These are phyloP conservation scores for Pisolithus marmoratus DNA, from an alignment of 768 basidiomycete genomes.

Conservation along the genomic window DNA sequence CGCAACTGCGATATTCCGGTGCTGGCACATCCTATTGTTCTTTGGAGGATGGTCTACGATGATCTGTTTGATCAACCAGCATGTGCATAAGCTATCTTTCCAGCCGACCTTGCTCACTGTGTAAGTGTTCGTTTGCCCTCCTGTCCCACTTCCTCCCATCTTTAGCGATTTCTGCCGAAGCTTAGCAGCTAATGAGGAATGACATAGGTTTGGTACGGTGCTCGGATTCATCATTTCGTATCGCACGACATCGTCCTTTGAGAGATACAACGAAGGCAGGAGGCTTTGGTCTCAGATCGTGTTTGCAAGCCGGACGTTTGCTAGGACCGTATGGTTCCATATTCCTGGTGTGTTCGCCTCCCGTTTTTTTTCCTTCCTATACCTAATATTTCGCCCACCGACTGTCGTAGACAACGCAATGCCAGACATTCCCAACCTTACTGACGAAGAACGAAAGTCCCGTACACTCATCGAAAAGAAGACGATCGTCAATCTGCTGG, in stretches of 20 bases:
- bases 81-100: constrained; percentile 39
- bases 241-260: constrained; percentile 66
- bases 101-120: constrained; percentile 60
- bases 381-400: constrained; percentile 17
- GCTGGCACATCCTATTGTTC: constrained; percentile 54
- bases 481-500: constrained; percentile 59
- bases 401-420: constrained; percentile 16
- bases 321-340: constrained; percentile 65
- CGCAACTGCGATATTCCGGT: constrained; percentile 26
- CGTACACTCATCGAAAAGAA: constrained; percentile 61
- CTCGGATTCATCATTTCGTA: constrained; percentile 73
- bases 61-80: constrained; percentile 47
- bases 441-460: constrained; percentile 34
- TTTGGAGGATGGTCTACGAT: constrained; percentile 58
- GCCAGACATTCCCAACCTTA: constrained; percentile 13
- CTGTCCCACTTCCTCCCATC: not conserved
- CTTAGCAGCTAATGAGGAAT: constrained; percentile 18
- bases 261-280: constrained; percentile 73
- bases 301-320: constrained; percentile 46
- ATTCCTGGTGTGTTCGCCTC: constrained; percentile 44
- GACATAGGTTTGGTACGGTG: constrained; percentile 50
- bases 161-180: no score
- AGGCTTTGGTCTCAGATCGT: constrained; percentile 67
- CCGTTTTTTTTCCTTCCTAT: constrained; percentile 11
- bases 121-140: constrained; percentile 32